phyloP scores from a whole-genome alignment of 2,329 filamentous ascomycete genomes.

The Gaeumannomyces sp. region DNA sequence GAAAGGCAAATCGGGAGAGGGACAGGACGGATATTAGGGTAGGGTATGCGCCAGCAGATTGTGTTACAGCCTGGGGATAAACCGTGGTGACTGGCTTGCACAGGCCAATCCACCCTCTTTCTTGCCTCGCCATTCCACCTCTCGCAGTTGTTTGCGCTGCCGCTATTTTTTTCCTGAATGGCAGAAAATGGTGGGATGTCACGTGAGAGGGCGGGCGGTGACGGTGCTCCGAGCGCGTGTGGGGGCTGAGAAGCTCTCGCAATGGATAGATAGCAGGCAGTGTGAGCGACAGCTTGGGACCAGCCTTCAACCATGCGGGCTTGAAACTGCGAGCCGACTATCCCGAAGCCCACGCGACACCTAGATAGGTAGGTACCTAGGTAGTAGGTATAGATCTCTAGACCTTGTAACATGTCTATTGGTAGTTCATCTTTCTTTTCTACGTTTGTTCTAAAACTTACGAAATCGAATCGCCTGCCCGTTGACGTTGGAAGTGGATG shows the following conservation, averaged over 20 bases:
- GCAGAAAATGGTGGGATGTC: conserved; percentile 13
- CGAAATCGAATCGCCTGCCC: neutral
- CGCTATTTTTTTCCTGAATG: conserved; percentile 9
- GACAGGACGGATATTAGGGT: neutral
- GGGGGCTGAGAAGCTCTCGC: too few relatives aligned
- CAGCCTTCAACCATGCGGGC: too few relatives aligned
- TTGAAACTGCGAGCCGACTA: too few relatives aligned
- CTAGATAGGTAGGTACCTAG: too few relatives aligned
- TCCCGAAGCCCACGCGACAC: too few relatives aligned
- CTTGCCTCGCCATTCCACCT: neutral
- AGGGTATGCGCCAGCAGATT: neutral
- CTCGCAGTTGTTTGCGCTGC: neutral
- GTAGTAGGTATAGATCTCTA: too few relatives aligned
- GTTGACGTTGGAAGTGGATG: neutral
- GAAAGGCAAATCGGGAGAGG: neutral
- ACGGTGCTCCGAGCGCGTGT: neutral
- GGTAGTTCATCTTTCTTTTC: too few relatives aligned
- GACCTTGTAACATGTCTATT: too few relatives aligned
- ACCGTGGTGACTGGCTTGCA: neutral
- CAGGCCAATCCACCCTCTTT: neutral
- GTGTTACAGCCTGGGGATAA: neutral
- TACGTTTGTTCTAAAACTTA: too few relatives aligned
- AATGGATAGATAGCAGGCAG: too few relatives aligned
- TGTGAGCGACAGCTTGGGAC: too few relatives aligned
- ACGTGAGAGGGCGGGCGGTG: conserved; percentile 30